These are phyloP conservation scores for Solanum appendiculatum DNA, from an alignment of 257 asterid genomes.

Conservation along the genomic window DNA sequence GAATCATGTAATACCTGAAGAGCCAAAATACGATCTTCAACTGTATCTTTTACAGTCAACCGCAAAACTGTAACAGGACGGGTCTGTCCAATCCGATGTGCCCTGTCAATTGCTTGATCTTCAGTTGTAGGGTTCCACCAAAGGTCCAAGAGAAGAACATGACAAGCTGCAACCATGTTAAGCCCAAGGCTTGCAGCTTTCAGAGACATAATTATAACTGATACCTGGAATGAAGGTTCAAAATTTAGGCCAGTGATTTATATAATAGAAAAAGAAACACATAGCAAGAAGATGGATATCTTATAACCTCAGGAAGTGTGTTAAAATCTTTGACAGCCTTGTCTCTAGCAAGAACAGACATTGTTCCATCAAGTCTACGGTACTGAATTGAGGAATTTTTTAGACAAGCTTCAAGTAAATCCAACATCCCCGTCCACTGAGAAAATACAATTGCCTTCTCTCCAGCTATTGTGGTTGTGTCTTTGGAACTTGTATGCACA, in stretches of 20 bases:
- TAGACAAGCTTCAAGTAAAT: conserved; percentile 78
- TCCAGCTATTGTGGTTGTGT: conserved; percentile 27
- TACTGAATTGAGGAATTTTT: conserved; percentile 59
- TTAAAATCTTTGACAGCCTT: conserved; percentile 93
- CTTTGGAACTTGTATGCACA: conserved; percentile 8
- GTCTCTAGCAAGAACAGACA: conserved; percentile 86
- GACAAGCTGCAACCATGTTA: conserved; percentile 96
- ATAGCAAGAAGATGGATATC: neutral
- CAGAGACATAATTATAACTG: conserved; percentile 93
- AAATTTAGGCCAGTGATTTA: neutral
- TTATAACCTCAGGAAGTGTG: conserved; percentile 67
- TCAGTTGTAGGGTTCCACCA: conserved; percentile 99
- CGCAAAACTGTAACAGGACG: conserved; percentile 93
- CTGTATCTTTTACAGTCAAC: conserved; percentile 87
- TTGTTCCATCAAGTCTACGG: conserved; percentile 94
- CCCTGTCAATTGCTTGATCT: conserved; percentile 98
- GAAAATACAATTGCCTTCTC: conserved; percentile 96
- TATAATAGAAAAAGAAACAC: neutral
- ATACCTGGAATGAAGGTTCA: conserved; percentile 37
- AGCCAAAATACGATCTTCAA: conserved; percentile 94
- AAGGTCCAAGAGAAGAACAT: conserved; percentile 84
- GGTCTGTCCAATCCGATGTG: conserved; percentile 94
- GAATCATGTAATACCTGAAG: conserved; percentile 54
- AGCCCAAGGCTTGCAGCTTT: conserved; percentile 98
- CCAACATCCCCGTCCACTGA: conserved; percentile 99